Percentiles rank a stretch among this genome's conserved stretches.
Conservation (phyloP, 2,329 filamentous ascomycete species). For the Coleophoma crateriformis region DNA sequence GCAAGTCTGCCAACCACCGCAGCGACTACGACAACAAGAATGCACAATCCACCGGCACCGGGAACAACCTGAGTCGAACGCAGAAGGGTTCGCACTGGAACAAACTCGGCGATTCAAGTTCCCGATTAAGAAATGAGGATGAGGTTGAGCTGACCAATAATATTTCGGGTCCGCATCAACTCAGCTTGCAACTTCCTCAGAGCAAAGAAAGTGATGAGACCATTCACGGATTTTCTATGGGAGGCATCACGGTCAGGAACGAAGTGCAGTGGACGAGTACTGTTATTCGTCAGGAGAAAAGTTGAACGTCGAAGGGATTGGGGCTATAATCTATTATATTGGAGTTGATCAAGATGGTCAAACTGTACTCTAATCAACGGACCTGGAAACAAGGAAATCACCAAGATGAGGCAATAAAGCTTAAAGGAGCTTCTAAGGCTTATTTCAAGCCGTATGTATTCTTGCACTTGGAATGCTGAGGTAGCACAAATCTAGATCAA, state of each 20-base stretch:
- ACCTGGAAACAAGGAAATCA: too few species aligned
- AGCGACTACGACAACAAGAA: not conserved
- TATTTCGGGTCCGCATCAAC: not conserved
- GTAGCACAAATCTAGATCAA: too few species aligned
- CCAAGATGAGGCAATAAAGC: too few species aligned
- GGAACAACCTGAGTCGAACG: not conserved
- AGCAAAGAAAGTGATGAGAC: not conserved
- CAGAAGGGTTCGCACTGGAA: not conserved
- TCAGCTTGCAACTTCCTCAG: not conserved
- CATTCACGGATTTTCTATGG: not conserved
- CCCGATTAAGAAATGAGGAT: constrained; percentile 2
- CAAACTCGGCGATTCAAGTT: not conserved
- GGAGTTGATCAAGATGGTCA: too few species aligned
- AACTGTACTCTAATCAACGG: too few species aligned
- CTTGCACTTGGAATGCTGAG: too few species aligned
- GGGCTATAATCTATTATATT: too few species aligned
- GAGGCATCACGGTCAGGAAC: not conserved
- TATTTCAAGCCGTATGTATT: too few species aligned
- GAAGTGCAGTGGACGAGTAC: not conserved
- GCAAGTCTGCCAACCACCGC: not conserved
- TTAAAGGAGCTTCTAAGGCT: too few species aligned
- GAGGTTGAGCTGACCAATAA: constrained; percentile 6
- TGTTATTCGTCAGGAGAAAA: not conserved
- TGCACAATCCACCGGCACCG: not conserved
- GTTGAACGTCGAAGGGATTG: too few species aligned